These are phyloP conservation scores for Metschnikowia corniflorae DNA, from an alignment of 805 yeast genomes.

Conservation along the genomic window DNA sequence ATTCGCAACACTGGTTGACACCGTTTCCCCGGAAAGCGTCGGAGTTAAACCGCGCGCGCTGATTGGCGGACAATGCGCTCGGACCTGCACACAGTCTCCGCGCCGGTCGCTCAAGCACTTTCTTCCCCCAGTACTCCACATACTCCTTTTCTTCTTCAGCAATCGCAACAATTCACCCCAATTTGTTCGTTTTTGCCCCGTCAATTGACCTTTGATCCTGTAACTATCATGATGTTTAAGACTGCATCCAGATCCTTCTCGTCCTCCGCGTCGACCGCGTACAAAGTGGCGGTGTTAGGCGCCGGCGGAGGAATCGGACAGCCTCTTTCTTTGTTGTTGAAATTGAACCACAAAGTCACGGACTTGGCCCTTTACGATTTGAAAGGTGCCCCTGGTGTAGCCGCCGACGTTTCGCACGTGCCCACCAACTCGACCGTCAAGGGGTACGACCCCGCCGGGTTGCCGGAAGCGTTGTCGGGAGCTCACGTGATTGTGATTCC, in stretches of 20 bases:
- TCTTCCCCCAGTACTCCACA: neutral
- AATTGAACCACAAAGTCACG: conserved; percentile 84
- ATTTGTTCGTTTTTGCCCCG: too few species aligned
- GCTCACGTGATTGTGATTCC: conserved; percentile 90
- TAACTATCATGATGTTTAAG: conserved; percentile 46
- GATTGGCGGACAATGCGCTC: neutral
- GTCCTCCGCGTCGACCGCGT: conserved; percentile 60
- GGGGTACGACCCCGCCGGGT: conserved; percentile 82
- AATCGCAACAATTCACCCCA: too few species aligned
- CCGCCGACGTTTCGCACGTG: conserved; percentile 91
- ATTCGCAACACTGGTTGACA: too few species aligned
- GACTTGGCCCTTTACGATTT: conserved; percentile 84
- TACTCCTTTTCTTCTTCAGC: neutral
- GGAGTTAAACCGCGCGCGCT: neutral
- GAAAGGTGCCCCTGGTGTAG: conserved; percentile 93
- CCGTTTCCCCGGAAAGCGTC: neutral
- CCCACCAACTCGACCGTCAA: conserved; percentile 87
- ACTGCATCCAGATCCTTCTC: conserved; percentile 63
- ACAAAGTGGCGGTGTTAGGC: conserved; percentile 73
- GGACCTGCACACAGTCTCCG: neutral
- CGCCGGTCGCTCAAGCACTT: neutral
- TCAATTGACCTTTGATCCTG: neutral
- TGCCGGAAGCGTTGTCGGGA: conserved; percentile 66
- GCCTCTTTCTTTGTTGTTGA: conserved; percentile 61
- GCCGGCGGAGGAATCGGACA: conserved; percentile 94